phyloP scores from a whole-genome alignment of 768 basidiomycete genomes.

The Hygrocybe punicea region DNA sequence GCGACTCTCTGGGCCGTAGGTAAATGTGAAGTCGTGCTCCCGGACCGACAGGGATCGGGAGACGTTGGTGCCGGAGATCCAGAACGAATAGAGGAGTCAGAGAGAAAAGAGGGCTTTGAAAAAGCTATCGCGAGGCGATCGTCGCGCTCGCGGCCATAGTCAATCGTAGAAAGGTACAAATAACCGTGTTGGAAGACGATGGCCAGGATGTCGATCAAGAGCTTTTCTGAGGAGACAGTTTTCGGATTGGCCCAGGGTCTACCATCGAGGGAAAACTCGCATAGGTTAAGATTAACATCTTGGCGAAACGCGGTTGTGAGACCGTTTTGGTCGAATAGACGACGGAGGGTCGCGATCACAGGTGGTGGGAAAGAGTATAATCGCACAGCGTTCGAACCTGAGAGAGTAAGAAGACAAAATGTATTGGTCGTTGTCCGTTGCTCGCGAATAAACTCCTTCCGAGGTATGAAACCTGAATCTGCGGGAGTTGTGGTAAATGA shows the following conservation, averaged over 20 bases:
- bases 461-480: slow-evolving; percentile 56
- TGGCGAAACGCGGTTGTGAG: slow-evolving; percentile 49
- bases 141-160: slow-evolving; percentile 74
- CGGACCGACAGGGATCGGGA: slow-evolving; percentile 39
- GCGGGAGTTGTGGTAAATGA: slow-evolving; percentile 29
- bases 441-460: slow-evolving; percentile 71
- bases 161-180: slow-evolving; percentile 61
- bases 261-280: slow-evolving; percentile 62
- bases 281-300: slow-evolving; percentile 54
- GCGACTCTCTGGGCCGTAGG: slow-evolving; percentile 41
- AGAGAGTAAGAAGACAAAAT: slow-evolving; percentile 69
- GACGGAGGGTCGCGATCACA: slow-evolving; percentile 52
- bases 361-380: slow-evolving; percentile 64
- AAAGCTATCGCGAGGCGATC: slow-evolving; percentile 71
- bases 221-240: slow-evolving; percentile 60
- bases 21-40: slow-evolving; percentile 38
- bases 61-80: slow-evolving; percentile 35
- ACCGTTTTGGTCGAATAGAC: slow-evolving; percentile 49
- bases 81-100: slow-evolving; percentile 25
- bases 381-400: slow-evolving; percentile 59
- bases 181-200: slow-evolving; percentile 63
- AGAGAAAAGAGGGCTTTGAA: slow-evolving; percentile 45
- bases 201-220: slow-evolving; percentile 63
- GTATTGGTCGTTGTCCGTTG: slow-evolving; percentile 48
- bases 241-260: slow-evolving; percentile 75